Base-by-base conservation (phyloP, 2,329 filamentous ascomycete species). In the Coniosporium tulheliwenetii region DNA sequence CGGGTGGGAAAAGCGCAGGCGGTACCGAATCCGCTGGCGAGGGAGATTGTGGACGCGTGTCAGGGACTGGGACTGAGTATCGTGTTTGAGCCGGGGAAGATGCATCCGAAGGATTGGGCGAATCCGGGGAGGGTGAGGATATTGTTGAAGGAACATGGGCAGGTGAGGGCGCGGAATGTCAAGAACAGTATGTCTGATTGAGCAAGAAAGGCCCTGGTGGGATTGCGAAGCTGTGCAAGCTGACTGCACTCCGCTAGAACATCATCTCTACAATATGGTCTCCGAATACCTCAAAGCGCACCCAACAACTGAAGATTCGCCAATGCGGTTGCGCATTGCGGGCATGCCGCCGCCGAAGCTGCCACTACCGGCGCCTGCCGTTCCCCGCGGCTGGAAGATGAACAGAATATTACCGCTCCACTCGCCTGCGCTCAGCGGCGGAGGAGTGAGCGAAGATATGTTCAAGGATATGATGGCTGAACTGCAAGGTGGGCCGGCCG, bases 391-490 rank as follows among this genome's bases (percentile, higher is more conserved):
- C 32, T 95, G 86, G 85, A 95, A 93, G 67, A 80, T 96, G 60
- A 77, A 77, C 45, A 77, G 75, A 44, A 77, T 94, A 43, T 57
- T 98, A 48, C 91, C 91, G 15, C 78, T 93, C 47, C 81, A 93
- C 55, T 93, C 83, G 46, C 79, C 87, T 1, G 91, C 86, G 13
- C 73, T 96, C 63, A 91, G 83, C 41, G 91, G 91, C 8, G 91
- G 91, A 9, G 91, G 91, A 31, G 85, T 96, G 9, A 87, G 78
- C 46, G 91, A 98, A 60, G 93, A 96, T 55, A 76, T 95, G 45
- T 78, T 96, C 54, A 85, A 91, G 67, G 87, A 95, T 50, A 93
- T 95, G 71, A 94, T 96, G 87, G 80, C 78, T 54, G 85, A 93
- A 65, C 93, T 96, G 85, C 68, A 72, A 48, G 66, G 65, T 8